Evolutionary conservation across 2,329 filamentous ascomycete species (phyloP), one percentile per base, ranked within the genome.

Genomic region (Zasmidium citrigriseum): DNA sequence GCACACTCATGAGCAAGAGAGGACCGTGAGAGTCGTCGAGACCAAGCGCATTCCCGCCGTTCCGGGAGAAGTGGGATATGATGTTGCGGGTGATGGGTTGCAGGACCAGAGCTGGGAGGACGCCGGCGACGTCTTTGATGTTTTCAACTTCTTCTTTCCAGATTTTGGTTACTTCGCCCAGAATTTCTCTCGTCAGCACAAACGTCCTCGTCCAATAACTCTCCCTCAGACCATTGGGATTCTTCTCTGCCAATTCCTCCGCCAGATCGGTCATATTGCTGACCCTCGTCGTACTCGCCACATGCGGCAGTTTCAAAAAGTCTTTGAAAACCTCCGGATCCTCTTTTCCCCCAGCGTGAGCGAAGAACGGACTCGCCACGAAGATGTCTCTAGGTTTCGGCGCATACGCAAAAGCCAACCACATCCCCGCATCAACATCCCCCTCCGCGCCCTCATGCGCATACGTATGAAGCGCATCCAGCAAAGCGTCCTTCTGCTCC

Each of bases 11-110:
- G 25, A 62, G 20, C n/a, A 57, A 22, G n/a, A 63, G 46, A 9
- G 61, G 55, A 16, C 57, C 57, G 16, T 57, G 44, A 21, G 46
- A 21, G 1, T 25, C 23, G 21, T 22, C 22, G 9, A 62, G 34
- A 1, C 60, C 60, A 12, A 62, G 60, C 22, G 57, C 54, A 45
- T 62, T 62, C 20, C 59, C 59, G 46, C 59, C 59, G n/a, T 55
- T 52, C 4, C 46, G 48, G 12, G 45, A 23, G 22, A 57, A 58
- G n/a, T 62, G 50, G 2, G 9, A 21, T 7, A 29, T 41, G 4
- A 44, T 52, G 14, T 29, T 46, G 2, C 10, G 21, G n/a, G 57
- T 48, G 14, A 45, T 44, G 50, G 50, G 25, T 47, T 59, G 57
- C 25, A 55, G 55, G 4, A 60, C 25, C 29, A 62, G 23, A 18